Evolutionary conservation across 768 basidiomycete species (phyloP).

Genomic region (Leucosporidium scottii): DNA sequence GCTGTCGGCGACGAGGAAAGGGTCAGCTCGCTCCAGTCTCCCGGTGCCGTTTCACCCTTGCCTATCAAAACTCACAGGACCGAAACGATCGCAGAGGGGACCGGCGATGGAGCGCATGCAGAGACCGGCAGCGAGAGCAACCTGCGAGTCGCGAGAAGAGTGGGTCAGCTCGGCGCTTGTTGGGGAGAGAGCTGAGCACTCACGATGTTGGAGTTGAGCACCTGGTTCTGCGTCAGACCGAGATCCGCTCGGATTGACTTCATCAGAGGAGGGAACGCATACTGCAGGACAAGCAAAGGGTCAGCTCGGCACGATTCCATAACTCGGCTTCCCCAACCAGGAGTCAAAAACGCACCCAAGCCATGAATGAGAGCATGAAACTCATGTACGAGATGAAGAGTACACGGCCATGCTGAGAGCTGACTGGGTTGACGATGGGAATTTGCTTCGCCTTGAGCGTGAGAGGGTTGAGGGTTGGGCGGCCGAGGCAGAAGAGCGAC

Average conservation of each 20-base stretch:
- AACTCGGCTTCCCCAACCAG: no score
- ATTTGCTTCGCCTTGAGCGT: constrained; percentile 52
- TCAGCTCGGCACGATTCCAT: neutral
- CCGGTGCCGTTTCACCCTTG: no score
- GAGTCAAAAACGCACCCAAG: no score
- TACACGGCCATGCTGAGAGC: constrained; percentile 48
- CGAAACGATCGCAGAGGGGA: constrained; percentile 49
- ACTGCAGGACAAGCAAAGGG: constrained; percentile 43
- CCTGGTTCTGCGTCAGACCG: neutral
- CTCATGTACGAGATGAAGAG: constrained; percentile 45
- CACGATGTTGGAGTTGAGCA: constrained; percentile 20
- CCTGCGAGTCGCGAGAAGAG: no score
- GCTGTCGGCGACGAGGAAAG: neutral
- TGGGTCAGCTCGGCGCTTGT: no score
- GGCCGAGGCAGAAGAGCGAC: constrained; percentile 7
- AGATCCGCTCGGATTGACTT: constrained; percentile 47
- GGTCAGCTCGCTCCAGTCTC: no score
- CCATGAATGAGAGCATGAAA: neutral
- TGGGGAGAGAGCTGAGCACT: no score
- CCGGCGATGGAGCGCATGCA: constrained; percentile 51
- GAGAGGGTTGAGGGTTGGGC: constrained; percentile 45
- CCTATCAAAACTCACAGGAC: no score
- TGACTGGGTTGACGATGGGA: constrained; percentile 50
- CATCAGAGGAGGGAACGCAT: constrained; percentile 56
- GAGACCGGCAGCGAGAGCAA: constrained; percentile 43